Conservation (phyloP, 2,329 filamentous ascomycete genomes). For the Exophiala aquamarina region DNA sequence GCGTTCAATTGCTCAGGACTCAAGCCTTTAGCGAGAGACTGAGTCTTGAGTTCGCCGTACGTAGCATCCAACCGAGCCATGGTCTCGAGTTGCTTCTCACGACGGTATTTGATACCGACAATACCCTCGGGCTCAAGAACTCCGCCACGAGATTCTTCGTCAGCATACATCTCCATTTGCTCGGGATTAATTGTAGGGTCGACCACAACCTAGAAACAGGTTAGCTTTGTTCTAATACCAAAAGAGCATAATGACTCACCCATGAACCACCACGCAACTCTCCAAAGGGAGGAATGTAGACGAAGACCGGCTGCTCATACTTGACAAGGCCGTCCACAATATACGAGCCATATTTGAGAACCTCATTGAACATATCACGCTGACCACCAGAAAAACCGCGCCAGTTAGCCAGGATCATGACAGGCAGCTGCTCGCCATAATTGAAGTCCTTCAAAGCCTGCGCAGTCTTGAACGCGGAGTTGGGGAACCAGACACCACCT, state of each 20-base stretch:
- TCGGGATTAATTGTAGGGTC: slow-evolving; percentile 97
- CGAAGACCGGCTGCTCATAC: slow-evolving; percentile 97
- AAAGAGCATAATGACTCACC: slow-evolving; percentile 49
- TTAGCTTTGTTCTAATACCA: slow-evolving; percentile 37
- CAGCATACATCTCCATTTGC: slow-evolving; percentile 99
- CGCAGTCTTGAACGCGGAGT: slow-evolving; percentile 99
- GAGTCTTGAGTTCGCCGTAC: slow-evolving; percentile 81
- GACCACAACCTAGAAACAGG: slow-evolving; percentile 69
- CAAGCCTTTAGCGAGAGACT: slow-evolving; percentile 67
- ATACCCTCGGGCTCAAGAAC: slow-evolving; percentile 98
- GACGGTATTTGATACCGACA: slow-evolving; percentile 97
- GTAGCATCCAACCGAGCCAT: slow-evolving; percentile 89
- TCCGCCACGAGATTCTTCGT: slow-evolving; percentile 91
- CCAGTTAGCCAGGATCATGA: slow-evolving; percentile 99
- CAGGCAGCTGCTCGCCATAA: slow-evolving; percentile 92
- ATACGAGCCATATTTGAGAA: slow-evolving; percentile 98
- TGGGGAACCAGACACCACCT: slow-evolving; percentile 99
- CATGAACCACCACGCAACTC: slow-evolving; percentile 98
- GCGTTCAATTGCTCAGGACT: slow-evolving; percentile 71
- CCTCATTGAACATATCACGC: slow-evolving; percentile 99
- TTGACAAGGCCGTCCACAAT: slow-evolving; percentile 98
- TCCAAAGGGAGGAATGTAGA: slow-evolving; percentile 95
- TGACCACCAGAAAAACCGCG: slow-evolving; percentile 99
- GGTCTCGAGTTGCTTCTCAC: slow-evolving; percentile 93
- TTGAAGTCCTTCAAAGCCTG: slow-evolving; percentile 99